Base-by-base conservation (phyloP, 1,139 yeast genomes). In the Candida pseudocylindracea region DNA sequence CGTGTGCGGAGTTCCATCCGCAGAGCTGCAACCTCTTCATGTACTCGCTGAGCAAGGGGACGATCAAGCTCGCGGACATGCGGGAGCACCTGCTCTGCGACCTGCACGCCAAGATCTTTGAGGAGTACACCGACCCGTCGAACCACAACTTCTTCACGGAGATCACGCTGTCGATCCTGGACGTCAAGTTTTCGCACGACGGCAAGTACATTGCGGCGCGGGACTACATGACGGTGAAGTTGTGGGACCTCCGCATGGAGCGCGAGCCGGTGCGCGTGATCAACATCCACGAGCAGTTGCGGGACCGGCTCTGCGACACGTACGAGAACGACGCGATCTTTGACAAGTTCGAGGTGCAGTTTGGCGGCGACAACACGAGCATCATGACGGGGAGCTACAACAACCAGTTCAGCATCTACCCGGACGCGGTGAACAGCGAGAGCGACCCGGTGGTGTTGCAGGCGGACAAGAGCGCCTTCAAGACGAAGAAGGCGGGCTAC, bases 201-300 rank as follows among this genome's bases (percentile, higher is more conserved):
- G 99, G 99, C 33, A 66, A 92, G 45, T 83, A 88, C 53, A 80
- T 91, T 50, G 93, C 88, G 12, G 72, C 93, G 31, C 72, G 99
- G 51, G 99, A 91, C 58, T 91, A 88, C 52, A 72, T 91, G 80
- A 80, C 95, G 9, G 93, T 88, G 32, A 91, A 88, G 55, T 78
- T 91, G 44, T 88, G 99, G 99, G 99, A 91, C 59, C 68, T 91
- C 42, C 83, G 83, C 41, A 91, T 88, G 98, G 95, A 88, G 53
- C 74, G 72, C 42, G 81, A 78, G 51, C 99, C 99, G 25, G 59
- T 91, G 36, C 81, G 81, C 53, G 85, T 95, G 10, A 83, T 91
- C 41, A 81, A 80, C 51, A 88, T 91, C 42, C 98, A 91, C 53
- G 98, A 91, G 51, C 92, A 81, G 51, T 67, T 91, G 45, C 71